These are phyloP conservation scores for Trichoderma orchidacearum DNA, from an alignment of 495 filamentous ascomycete genomes.

Conservation along the genomic window DNA sequence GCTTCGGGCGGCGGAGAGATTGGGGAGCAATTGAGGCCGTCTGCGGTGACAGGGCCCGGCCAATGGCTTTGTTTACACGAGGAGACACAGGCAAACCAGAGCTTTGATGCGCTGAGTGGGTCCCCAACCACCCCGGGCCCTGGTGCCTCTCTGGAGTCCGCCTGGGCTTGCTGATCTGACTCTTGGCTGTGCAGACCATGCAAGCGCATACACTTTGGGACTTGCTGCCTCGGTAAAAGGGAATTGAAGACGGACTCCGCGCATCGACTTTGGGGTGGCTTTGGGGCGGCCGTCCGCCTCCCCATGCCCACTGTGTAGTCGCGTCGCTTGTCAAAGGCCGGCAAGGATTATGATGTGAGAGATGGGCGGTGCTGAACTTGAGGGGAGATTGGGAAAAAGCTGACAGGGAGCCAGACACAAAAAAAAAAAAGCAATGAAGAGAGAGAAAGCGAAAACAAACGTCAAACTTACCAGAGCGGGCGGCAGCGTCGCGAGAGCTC, in stretches of 20 bases:
- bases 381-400: neutral
- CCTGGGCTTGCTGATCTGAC: neutral
- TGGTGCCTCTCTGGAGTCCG: neutral
- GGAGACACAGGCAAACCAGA: neutral
- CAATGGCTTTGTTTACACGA: slow-evolving; percentile 23
- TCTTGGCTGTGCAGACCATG: neutral
- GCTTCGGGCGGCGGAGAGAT: slow-evolving; percentile 1
- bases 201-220: neutral
- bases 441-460: neutral
- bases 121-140: neutral
- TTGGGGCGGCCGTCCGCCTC: neutral
- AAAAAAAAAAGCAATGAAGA: neutral
- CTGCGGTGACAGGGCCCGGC: slow-evolving; percentile 3
- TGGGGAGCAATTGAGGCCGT: neutral
- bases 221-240: neutral
- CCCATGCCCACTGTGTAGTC: neutral
- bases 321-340: neutral
- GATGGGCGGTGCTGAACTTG: neutral
- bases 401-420: neutral
- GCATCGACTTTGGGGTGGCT: neutral
- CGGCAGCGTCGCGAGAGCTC: neutral
- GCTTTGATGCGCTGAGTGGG: neutral
- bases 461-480: neutral
- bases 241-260: neutral
- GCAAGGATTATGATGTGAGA: neutral